Conservation (phyloP, 306 rosid species). For the Spatholobus suberectus region DNA sequence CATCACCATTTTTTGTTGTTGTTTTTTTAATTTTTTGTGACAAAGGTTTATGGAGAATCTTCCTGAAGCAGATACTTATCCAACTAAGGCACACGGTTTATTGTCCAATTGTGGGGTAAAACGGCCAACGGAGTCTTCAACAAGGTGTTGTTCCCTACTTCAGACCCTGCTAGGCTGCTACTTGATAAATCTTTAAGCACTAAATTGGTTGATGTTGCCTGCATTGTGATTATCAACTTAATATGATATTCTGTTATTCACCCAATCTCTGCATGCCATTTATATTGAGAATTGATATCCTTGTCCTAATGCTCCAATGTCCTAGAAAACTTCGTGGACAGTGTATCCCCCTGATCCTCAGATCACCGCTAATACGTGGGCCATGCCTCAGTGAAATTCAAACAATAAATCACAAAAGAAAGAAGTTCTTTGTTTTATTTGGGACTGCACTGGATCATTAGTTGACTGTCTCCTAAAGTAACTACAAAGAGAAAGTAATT, state of each 20-base stretch:
- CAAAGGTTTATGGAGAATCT: conserved; percentile 43
- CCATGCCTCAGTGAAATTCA: conserved; percentile 33
- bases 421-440: conserved; percentile 44
- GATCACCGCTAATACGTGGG: conserved; percentile 35
- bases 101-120: conserved; percentile 49
- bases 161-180: conserved; percentile 1
- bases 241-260: conserved; percentile 21
- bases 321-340: conserved; percentile 37
- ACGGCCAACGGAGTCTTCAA: conserved; percentile 48
- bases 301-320: conserved; percentile 38
- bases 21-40: background rate
- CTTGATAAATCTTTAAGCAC: conserved; percentile 18
- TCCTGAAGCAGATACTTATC: conserved; percentile 42
- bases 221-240: conserved; percentile 40
- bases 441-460: conserved; percentile 39
- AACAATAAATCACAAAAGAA: background rate
- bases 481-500: conserved; percentile 26
- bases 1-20: background rate
- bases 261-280: conserved; percentile 33
- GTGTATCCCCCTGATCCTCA: conserved; percentile 3
- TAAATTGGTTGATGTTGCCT: conserved; percentile 20
- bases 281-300: conserved; percentile 33
- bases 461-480: conserved; percentile 41
- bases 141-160: conserved; percentile 22
- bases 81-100: conserved; percentile 42